A percentile compares a stretch with the other conserved stretches of the same genome.
These are phyloP conservation scores for Penicillium diatomitis DNA, from an alignment of 495 filamentous ascomycete species.

Conservation along the genomic window DNA sequence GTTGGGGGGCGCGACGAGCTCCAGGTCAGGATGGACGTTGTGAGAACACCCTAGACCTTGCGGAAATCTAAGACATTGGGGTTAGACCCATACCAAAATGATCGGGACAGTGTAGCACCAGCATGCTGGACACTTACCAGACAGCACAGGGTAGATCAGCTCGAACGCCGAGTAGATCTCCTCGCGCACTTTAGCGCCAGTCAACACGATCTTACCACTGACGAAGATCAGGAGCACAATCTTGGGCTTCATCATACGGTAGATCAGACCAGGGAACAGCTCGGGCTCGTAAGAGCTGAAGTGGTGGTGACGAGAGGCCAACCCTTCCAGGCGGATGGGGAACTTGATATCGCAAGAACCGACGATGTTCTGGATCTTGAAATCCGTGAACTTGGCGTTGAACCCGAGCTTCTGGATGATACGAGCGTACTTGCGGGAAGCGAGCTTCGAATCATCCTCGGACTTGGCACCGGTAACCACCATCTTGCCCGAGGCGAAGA, in stretches of 20 bases:
- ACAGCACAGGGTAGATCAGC: slow-evolving; percentile 97
- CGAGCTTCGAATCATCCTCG: slow-evolving; percentile 94
- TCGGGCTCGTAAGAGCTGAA: slow-evolving; percentile 99
- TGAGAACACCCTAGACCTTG: slow-evolving; percentile 42
- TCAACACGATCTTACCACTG: slow-evolving; percentile 96
- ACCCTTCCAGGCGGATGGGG: slow-evolving; percentile 91
- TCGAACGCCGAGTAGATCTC: slow-evolving; percentile 99
- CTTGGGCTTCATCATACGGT: slow-evolving; percentile 99
- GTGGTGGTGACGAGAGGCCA: slow-evolving; percentile 94
- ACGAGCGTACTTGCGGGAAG: slow-evolving; percentile 94
- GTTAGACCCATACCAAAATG: too few species aligned
- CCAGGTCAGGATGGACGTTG: slow-evolving; percentile 1
- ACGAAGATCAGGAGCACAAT: slow-evolving; percentile 99
- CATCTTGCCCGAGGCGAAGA: slow-evolving; percentile 99
- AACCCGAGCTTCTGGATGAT: slow-evolving; percentile 99
- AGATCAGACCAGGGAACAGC: slow-evolving; percentile 97
- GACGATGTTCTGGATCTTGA: slow-evolving; percentile 99
- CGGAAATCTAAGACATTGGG: slow-evolving; percentile 47
- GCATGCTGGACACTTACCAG: slow-evolving; percentile 47
- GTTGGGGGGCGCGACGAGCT: slow-evolving; percentile 24
- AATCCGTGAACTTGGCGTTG: slow-evolving; percentile 99
- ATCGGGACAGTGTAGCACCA: too few species aligned
- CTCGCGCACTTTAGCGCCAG: slow-evolving; percentile 95
- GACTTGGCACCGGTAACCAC: slow-evolving; percentile 98
- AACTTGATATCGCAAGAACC: slow-evolving; percentile 99